Percentiles rank a stretch among this genome's conserved stretches.
Evolutionary conservation across 192 early-diverging fungal genomes (phyloP).

Genomic region (Mortierella claussenii): DNA sequence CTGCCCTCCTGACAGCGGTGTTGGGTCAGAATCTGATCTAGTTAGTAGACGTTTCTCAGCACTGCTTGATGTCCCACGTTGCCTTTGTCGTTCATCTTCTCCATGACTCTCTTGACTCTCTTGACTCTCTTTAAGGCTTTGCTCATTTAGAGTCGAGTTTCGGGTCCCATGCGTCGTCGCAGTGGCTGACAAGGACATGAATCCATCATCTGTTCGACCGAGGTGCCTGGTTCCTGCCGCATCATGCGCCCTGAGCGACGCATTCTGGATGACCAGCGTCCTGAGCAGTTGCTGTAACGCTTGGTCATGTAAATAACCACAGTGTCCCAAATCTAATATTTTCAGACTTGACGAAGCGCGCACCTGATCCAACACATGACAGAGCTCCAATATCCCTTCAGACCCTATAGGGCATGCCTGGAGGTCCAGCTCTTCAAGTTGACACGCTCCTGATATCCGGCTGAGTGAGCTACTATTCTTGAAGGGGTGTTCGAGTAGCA

Average conservation of each 20-base stretch:
- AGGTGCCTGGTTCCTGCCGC: background rate
- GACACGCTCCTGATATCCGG: constrained; percentile 1
- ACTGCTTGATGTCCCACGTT: no score
- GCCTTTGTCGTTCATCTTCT: no score
- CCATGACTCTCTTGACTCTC: no score
- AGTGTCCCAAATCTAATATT: constrained; percentile 35
- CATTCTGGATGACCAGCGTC: constrained; percentile 21
- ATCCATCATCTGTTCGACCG: no score
- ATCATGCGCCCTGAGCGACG: background rate
- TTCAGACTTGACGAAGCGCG: constrained; percentile 11
- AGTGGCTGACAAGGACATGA: background rate
- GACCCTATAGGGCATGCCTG: constrained; percentile 33
- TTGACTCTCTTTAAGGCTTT: no score
- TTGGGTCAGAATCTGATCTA: constrained; percentile 4
- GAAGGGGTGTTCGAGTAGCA: background rate
- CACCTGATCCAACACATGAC: background rate
- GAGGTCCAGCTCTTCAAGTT: constrained; percentile 36
- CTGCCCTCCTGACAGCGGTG: background rate
- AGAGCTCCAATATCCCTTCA: constrained; percentile 15
- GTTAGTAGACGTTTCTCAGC: background rate
- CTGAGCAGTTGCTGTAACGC: constrained; percentile 11
- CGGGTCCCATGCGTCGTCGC: background rate
- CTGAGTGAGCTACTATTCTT: background rate
- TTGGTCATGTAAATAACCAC: constrained; percentile 17
- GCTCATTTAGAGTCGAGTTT: no score